phyloP scores from a whole-genome alignment of 1,139 yeast species.

The Zygoascus hellenicus region DNA sequence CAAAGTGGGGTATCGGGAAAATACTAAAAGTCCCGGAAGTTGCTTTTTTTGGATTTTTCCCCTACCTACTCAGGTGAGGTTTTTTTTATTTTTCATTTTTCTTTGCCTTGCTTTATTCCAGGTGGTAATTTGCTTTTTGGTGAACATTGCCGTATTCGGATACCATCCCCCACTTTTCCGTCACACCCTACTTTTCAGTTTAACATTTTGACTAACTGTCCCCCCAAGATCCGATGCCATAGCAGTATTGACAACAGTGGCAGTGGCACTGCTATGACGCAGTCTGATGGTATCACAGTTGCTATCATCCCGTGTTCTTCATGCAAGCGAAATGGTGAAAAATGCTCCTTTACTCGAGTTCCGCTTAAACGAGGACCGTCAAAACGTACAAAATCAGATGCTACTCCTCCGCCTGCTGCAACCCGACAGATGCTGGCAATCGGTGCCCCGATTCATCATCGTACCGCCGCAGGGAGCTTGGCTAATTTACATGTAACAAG shows the following conservation, averaged over 20 bases:
- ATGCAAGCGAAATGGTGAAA: constrained; percentile 36
- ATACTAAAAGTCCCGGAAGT: not conserved
- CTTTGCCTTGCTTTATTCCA: no score
- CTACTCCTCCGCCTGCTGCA: not conserved
- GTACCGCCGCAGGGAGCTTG: not conserved
- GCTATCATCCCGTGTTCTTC: constrained; percentile 32
- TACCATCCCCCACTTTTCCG: not conserved
- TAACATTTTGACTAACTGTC: no score
- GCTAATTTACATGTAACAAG: no score
- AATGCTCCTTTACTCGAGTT: constrained; percentile 38
- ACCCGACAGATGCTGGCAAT: constrained; percentile 1
- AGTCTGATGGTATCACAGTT: not conserved
- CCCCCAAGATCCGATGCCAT: constrained; percentile 37
- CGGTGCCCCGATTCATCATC: not conserved
- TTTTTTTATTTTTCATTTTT: no score
- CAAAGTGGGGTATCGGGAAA: constrained; percentile 7
- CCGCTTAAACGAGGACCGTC: constrained; percentile 43
- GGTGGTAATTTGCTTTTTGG: not conserved
- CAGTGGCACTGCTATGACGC: constrained; percentile 14
- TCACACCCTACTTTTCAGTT: no score
- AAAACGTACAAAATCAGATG: constrained; percentile 25
- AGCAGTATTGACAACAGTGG: constrained; percentile 29
- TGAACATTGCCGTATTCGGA: not conserved
- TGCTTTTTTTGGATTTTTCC: not conserved
- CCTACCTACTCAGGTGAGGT: not conserved